Evolutionary conservation across 2,329 filamentous ascomycete species (phyloP).

Genomic region (Neophaeococcomyces aloes): DNA sequence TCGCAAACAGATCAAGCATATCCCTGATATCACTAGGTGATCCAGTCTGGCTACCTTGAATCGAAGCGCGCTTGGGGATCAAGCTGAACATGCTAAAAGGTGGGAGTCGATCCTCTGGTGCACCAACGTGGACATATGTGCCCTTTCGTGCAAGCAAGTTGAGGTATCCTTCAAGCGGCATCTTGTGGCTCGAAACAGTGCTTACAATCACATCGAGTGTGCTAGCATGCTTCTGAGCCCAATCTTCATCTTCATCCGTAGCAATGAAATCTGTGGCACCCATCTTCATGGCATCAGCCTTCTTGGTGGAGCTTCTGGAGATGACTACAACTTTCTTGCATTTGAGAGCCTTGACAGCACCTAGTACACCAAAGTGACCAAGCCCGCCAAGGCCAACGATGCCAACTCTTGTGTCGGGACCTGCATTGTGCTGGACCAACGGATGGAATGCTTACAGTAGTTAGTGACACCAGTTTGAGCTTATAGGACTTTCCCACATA

Average conservation of each 20-base stretch:
- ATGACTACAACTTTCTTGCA: slow-evolving; percentile 52
- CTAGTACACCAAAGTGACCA: slow-evolving; percentile 59
- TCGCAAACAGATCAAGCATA: slow-evolving; percentile 35
- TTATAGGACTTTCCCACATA: not conserved
- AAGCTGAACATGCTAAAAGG: slow-evolving; percentile 48
- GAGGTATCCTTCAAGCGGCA: slow-evolving; percentile 14
- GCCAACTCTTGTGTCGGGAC: slow-evolving; percentile 56
- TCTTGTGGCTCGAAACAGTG: slow-evolving; percentile 44
- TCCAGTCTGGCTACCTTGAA: slow-evolving; percentile 41
- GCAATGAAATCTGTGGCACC: slow-evolving; percentile 48
- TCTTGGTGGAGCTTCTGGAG: slow-evolving; percentile 42
- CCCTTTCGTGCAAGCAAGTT: slow-evolving; percentile 33
- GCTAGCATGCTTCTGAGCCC: slow-evolving; percentile 39
- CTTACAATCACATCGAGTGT: slow-evolving; percentile 47
- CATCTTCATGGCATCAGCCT: slow-evolving; percentile 41
- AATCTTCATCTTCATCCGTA: slow-evolving; percentile 46
- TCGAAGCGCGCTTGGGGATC: slow-evolving; percentile 45
- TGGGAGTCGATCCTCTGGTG: slow-evolving; percentile 49
- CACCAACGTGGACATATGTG: slow-evolving; percentile 55
- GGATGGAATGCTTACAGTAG: slow-evolving; percentile 55
- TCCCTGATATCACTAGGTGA: slow-evolving; percentile 32
- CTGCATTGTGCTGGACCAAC: slow-evolving; percentile 54
- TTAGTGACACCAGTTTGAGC: slow-evolving; percentile 54
- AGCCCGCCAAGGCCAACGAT: slow-evolving; percentile 47
- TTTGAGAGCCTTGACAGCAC: slow-evolving; percentile 58